Base-by-base conservation (phyloP, 768 basidiomycete species). In the Pulveroboletus frians region DNA sequence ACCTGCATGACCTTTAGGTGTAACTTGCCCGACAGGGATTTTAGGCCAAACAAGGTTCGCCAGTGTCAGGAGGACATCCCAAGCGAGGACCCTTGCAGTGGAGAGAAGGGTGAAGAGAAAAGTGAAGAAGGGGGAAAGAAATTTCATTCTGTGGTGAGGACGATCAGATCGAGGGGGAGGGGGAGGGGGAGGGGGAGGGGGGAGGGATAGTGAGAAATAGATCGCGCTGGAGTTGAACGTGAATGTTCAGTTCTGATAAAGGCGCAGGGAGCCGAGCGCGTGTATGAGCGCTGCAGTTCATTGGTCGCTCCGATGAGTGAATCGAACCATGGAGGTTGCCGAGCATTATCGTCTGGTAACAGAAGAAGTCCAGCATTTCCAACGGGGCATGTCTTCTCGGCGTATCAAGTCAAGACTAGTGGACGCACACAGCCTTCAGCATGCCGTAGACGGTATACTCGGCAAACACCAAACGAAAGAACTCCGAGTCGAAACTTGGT, bases 1-100 rank as follows among this genome's bases (percentile, higher is more conserved):
- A 1, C 83, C 84, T 7, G 78, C 75, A 40, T 73, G 67, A 2
- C 80, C 79, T 31, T 63, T 61, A 11, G 76, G 79, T 0, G 75
- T 76, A 20, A 85, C 79, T 15, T 71, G 64, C 3, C 84, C 84
- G 7, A 72, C 64, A 26, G 71, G 73, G 11, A 71, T 71, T 15
- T 30, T 52, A 9, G 34, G 11, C 6, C 32, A 44, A 18, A 59
- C 39, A 8, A 60, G 20, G 29, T 52, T 60, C 30, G 50, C 57
- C 2, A 59, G 11, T 4, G 54, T 48, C 45, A 57, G 21, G 17
- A 60, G 17, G 39, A 60, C 0, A 14, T 57, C 57, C 57, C 49
- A 58, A n/a, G 42, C 23, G 0, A 56, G 13, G 9, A 50, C 27
- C 14, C 42, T 4, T 17, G 42, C 29, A 39, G 30, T 32, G 11